A percentile compares a stretch with the other conserved stretches of the same genome.
Evolutionary conservation across 441 rosid species (phyloP).

Genomic region (Gossypium gossypioides): DNA sequence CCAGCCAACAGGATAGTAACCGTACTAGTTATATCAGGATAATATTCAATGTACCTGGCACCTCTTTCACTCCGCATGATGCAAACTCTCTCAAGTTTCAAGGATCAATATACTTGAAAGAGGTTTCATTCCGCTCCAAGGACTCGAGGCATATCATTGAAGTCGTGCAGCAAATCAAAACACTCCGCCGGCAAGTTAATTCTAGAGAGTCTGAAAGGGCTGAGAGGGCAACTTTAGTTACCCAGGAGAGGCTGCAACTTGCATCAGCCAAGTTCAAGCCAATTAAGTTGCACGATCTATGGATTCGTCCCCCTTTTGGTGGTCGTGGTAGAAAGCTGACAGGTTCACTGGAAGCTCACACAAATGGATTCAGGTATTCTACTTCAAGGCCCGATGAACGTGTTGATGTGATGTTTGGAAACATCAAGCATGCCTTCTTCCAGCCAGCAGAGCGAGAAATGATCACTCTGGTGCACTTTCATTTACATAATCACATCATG

Average conservation of each 20-base stretch:
- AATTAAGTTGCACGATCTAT: conserved; percentile 62
- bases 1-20: conserved; percentile 43
- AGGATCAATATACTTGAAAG: conserved; percentile 54
- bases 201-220: conserved; percentile 81
- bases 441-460: conserved; percentile 93
- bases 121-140: conserved; percentile 57
- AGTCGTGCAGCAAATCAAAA: conserved; percentile 49
- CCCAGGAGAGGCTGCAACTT: conserved; percentile 75
- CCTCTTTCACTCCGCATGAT: conserved; percentile 54
- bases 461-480: conserved; percentile 81
- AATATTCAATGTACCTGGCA: conserved; percentile 61
- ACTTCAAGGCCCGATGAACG: conserved; percentile 69
- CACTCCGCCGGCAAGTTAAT: conserved; percentile 63
- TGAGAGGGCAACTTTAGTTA: conserved; percentile 85
- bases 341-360: conserved; percentile 73
- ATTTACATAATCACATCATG: conserved; percentile 87
- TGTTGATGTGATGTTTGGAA: conserved; percentile 65
- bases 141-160: conserved; percentile 64
- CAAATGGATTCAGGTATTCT: conserved; percentile 67
- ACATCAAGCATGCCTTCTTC: conserved; percentile 78
- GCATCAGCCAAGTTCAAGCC: conserved; percentile 75
- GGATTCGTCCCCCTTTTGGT: conserved; percentile 79
- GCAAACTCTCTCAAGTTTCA: conserved; percentile 42
- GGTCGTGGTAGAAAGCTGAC: conserved; percentile 84
- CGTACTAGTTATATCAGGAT: conserved; percentile 44